Percentiles rank a stretch among this genome's conserved stretches.
These are phyloP conservation scores for Fusarium sp. DNA, from an alignment of 2,329 filamentous ascomycete genomes.

Conservation along the genomic window DNA sequence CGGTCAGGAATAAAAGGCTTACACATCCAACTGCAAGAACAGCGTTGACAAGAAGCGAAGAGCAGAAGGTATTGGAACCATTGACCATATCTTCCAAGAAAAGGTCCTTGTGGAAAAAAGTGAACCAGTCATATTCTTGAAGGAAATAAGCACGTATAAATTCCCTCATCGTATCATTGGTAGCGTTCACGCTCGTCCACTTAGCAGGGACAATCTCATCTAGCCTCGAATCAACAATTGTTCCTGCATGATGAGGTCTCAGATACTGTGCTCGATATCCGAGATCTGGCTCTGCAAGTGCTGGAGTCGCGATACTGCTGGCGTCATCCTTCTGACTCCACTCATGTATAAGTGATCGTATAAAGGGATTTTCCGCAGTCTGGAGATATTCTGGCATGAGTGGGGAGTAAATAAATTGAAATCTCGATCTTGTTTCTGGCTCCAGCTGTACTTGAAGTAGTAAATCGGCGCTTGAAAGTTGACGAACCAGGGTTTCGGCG, in stretches of 20 bases:
- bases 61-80: neutral
- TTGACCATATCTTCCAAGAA: constrained; percentile 20
- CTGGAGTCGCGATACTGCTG: neutral
- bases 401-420: neutral
- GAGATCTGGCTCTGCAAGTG: neutral
- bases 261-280: neutral
- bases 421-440: constrained; percentile 2
- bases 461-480: constrained; percentile 2
- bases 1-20: neutral
- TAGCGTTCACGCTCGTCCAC: neutral
- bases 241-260: constrained; percentile 16
- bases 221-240: neutral
- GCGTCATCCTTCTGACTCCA: neutral
- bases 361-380: neutral
- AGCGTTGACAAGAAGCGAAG: constrained; percentile 5
- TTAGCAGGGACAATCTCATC: neutral
- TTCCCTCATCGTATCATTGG: neutral
- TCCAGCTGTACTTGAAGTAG: constrained; percentile 8
- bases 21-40: constrained; percentile 18
- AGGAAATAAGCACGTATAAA: constrained; percentile 1
- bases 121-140: constrained; percentile 15
- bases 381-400: constrained; percentile 8
- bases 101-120: constrained; percentile 10
- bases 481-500: neutral
- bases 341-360: constrained; percentile 14